Evolutionary conservation across 2,329 filamentous ascomycete genomes (phyloP).

Genomic region (Sphaerulina musiva): DNA sequence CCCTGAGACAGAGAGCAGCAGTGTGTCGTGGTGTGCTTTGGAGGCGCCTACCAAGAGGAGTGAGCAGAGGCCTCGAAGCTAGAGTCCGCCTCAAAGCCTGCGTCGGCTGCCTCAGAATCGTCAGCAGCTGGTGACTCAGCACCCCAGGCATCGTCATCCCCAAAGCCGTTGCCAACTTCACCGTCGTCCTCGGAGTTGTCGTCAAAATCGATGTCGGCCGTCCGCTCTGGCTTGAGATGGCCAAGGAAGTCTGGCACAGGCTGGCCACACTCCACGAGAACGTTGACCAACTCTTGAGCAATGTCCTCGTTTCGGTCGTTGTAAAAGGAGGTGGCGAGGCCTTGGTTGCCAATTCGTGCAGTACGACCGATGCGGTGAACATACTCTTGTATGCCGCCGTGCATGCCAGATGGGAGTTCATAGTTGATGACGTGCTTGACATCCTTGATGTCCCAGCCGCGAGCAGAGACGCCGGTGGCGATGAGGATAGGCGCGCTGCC

Average conservation of each 20-base stretch:
- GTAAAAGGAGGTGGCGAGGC: slow-evolving; percentile 84
- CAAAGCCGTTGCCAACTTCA: slow-evolving; percentile 11
- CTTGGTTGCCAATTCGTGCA: slow-evolving; percentile 82
- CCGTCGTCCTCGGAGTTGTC: slow-evolving; percentile 48
- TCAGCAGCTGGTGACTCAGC: slow-evolving; percentile 7
- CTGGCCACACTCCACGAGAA: slow-evolving; percentile 73
- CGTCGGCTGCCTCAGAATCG: slow-evolving; percentile 11
- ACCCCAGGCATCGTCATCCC: slow-evolving; percentile 18
- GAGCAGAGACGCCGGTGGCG: slow-evolving; percentile 74
- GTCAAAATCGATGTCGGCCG: slow-evolving; percentile 44
- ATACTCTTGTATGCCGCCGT: slow-evolving; percentile 91
- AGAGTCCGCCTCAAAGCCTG: slow-evolving; percentile 20
- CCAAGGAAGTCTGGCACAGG: slow-evolving; percentile 75
- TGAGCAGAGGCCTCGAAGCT: slow-evolving; percentile 15
- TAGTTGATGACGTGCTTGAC: slow-evolving; percentile 92
- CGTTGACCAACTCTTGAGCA: slow-evolving; percentile 67
- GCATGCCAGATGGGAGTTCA: slow-evolving; percentile 65
- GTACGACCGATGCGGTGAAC: slow-evolving; percentile 93
- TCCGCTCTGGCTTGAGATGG: slow-evolving; percentile 54
- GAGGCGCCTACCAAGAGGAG: slow-evolving; percentile 14
- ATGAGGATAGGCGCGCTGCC: slow-evolving; percentile 74
- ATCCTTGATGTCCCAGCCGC: slow-evolving; percentile 81
- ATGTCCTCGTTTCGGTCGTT: slow-evolving; percentile 69
- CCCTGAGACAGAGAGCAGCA: not conserved
- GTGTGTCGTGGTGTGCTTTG: not conserved